phyloP scores from a whole-genome alignment of 352 stramenopile genomes.

The Aphanomyces astaci region DNA sequence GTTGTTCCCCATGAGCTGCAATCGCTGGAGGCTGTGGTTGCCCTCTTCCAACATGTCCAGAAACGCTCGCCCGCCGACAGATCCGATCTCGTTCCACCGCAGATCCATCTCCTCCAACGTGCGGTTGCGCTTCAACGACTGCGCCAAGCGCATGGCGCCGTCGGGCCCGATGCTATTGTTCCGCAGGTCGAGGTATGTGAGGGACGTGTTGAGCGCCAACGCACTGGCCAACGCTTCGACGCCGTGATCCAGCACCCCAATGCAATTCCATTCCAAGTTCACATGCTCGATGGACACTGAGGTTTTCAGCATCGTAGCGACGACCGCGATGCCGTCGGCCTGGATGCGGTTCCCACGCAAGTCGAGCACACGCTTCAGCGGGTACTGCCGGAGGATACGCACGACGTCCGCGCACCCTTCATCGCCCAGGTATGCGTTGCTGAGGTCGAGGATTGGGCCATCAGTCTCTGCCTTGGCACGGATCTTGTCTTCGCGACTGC shows the following conservation, averaged over 20 bases:
- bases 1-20: conserved; percentile 74
- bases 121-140: conserved; percentile 45
- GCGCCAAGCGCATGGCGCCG: conserved; percentile 52
- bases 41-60: conserved; percentile 51
- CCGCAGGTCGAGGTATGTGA: conserved; percentile 63
- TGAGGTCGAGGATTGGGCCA: conserved; percentile 46
- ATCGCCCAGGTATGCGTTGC: conserved; percentile 64
- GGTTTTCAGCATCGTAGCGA: conserved; percentile 54
- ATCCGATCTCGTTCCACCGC: conserved; percentile 76
- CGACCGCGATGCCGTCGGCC: conserved; percentile 36
- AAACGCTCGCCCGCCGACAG: conserved; percentile 60
- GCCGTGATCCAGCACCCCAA: conserved; percentile 64
- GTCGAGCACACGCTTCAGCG: conserved; percentile 43
- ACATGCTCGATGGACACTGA: conserved; percentile 38
- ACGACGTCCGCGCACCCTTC: conserved; percentile 56
- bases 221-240: conserved; percentile 52
- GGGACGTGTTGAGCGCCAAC: conserved; percentile 51
- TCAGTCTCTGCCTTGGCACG: conserved; percentile 12
- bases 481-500: conserved; percentile 2
- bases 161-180: conserved; percentile 81
- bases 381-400: conserved; percentile 35
- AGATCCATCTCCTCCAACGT: conserved; percentile 68
- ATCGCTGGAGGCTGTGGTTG: conserved; percentile 49
- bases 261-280: conserved; percentile 77
- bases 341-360: conserved; percentile 73